These are phyloP conservation scores for Cryptococcus hybrid DNA, from an alignment of 1,284 basidiomycete genomes.

Conservation along the genomic window DNA sequence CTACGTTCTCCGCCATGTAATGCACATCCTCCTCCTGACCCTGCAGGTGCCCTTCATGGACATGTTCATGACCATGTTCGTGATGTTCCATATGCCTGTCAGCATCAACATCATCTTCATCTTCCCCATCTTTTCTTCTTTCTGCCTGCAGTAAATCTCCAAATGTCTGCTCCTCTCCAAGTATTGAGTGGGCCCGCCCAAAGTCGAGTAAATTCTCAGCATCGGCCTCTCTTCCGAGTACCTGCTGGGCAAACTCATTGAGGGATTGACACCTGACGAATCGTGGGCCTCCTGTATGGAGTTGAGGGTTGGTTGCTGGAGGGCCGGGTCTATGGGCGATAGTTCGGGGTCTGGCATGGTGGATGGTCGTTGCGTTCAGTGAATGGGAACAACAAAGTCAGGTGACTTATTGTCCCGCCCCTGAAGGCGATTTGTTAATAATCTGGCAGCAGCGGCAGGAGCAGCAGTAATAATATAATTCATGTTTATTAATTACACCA, in stretches of 20 bases:
- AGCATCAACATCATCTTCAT: not conserved
- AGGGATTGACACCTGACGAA: slow-evolving; percentile 6
- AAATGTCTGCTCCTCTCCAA: slow-evolving; percentile 12
- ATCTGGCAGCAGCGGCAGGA: not conserved
- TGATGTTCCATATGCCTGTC: not conserved
- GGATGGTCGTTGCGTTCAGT: slow-evolving; percentile 9
- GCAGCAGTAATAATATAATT: not conserved
- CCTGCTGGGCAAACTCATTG: slow-evolving; percentile 17
- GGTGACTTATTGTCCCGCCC: slow-evolving; percentile 4
- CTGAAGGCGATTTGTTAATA: no score
- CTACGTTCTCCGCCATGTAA: no score
- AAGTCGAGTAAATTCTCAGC: slow-evolving; percentile 16
- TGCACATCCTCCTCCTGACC: no score
- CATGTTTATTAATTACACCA: not conserved
- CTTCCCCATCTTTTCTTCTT: slow-evolving; percentile 2
- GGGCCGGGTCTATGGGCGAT: slow-evolving; percentile 8
- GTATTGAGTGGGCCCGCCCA: slow-evolving; percentile 10
- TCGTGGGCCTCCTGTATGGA: not conserved
- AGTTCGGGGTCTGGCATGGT: not conserved
- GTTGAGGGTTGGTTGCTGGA: slow-evolving; percentile 15
- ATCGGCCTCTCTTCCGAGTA: slow-evolving; percentile 12
- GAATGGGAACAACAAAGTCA: slow-evolving; percentile 7
- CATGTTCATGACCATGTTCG: slow-evolving; percentile 5
- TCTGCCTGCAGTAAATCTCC: slow-evolving; percentile 13
- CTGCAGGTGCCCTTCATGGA: no score